Evolutionary conservation across 306 rosid genomes (phyloP), one percentile per base, ranked within the genome.

Genomic region (Canavalia gladiata): DNA sequence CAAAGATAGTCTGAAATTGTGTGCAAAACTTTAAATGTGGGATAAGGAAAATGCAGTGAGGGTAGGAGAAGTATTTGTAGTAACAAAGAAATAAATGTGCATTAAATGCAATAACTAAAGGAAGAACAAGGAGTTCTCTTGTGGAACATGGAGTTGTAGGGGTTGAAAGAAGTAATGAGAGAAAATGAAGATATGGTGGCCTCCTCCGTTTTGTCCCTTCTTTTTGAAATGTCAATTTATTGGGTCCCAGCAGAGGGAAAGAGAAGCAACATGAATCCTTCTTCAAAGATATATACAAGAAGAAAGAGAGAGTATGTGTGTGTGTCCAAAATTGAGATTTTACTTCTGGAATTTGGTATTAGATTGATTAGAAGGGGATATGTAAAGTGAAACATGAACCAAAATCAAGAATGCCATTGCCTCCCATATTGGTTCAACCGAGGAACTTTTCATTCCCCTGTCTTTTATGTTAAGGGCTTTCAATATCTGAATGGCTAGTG

Each of bases 81-180:
- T 33, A 56, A 46, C 46, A 73, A 60, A 54, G 85, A 43, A 52
- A 59, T 68, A 76, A 76, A 86, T 71, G 72, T 54, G 90, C 91
- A 85, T 85, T 92, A 77, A 90, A 90, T 89, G 90, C 91, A 60
- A 58, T 67, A 71, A 74, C 80, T 68, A 9, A 6, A 52, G 83
- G 62, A 72, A 83, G 84, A 85, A 81, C 56, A 74, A 84, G 87
- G 81, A 66, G 60, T 68, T 83, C 6, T 81, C 31, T 85, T 77
- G 83, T 7, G 56, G 91, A 92, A 92, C 91, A 87, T 88, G 94
- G 85, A 73, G 85, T 45, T 84, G 90, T 80, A 87, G 75, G 90
- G 88, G 74, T 60, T 71, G 81, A 81, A 58, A 75, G 89, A 76
- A 83, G 89, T 76, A 66, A 78, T 80, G 62, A 67, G 76, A 72